These are phyloP conservation scores for Mycena kentingensis DNA, from an alignment of 768 basidiomycete species.

Conservation along the genomic window DNA sequence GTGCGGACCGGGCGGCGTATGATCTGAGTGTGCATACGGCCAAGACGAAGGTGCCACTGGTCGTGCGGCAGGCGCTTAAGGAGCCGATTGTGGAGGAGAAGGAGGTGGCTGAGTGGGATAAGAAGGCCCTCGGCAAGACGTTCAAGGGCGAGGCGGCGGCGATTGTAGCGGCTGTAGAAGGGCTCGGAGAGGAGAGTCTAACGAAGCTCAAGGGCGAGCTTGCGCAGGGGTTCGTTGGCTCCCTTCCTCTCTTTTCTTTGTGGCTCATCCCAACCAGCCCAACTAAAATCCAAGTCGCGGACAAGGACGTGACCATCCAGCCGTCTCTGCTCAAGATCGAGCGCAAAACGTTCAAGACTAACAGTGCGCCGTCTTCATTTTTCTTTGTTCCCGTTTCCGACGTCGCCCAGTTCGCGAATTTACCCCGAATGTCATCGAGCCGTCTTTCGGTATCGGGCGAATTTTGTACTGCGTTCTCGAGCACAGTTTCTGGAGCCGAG, in stretches of 20 bases:
- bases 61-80: slow-evolving; percentile 84
- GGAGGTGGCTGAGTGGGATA: slow-evolving; percentile 79
- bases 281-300: slow-evolving; percentile 60
- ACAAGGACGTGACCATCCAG: slow-evolving; percentile 69
- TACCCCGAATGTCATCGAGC: slow-evolving; percentile 97
- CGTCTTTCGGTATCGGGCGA: slow-evolving; percentile 96
- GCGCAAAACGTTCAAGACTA: slow-evolving; percentile 84
- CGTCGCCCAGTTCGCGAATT: slow-evolving; percentile 80
- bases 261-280: slow-evolving; percentile 38
- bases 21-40: slow-evolving; percentile 89
- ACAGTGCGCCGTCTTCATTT: slow-evolving; percentile 50
- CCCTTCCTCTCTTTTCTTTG: slow-evolving; percentile 5
- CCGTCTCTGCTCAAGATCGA: slow-evolving; percentile 77
- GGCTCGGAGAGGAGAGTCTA: slow-evolving; percentile 67
- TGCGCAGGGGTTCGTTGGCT: slow-evolving; percentile 67
- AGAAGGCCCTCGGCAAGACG: slow-evolving; percentile 85
- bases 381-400: not conserved
- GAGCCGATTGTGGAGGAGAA: slow-evolving; percentile 84
- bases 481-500: slow-evolving; percentile 94
- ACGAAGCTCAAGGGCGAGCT: slow-evolving; percentile 70
- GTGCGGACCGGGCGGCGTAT: slow-evolving; percentile 97
- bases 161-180: slow-evolving; percentile 64
- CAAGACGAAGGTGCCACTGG: slow-evolving; percentile 80
- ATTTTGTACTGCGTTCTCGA: slow-evolving; percentile 93
- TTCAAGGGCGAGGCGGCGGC: slow-evolving; percentile 81